These are phyloP conservation scores for Dryadomyces quercus-mongolicae DNA, from an alignment of 2,329 filamentous ascomycete species.

Conservation along the genomic window DNA sequence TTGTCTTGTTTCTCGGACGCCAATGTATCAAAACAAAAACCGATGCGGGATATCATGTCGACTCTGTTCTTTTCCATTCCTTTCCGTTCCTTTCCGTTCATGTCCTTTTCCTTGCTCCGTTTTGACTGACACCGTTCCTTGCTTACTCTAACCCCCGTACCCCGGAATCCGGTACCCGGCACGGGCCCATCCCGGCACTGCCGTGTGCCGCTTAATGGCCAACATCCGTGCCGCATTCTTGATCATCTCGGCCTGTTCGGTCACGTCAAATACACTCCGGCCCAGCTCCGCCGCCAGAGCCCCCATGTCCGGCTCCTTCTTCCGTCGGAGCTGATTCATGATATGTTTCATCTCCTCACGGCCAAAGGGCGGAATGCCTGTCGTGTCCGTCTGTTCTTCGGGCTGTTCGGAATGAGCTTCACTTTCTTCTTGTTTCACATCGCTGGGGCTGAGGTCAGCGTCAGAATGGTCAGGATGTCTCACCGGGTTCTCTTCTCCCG, in stretches of 20 bases:
- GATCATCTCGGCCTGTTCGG: conserved; percentile 5
- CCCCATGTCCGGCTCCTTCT: neutral
- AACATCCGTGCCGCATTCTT: conserved; percentile 6
- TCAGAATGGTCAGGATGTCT: too few relatives aligned
- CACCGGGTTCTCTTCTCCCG: neutral
- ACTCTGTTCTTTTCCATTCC: too few relatives aligned
- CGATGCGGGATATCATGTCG: too few relatives aligned
- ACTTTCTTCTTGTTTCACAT: too few relatives aligned
- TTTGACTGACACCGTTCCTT: neutral
- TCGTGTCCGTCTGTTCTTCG: neutral
- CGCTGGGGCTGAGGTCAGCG: too few relatives aligned
- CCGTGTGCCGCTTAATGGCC: neutral
- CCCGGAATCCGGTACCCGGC: conserved; percentile 1
- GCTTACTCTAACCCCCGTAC: neutral
- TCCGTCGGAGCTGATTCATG: conserved; percentile 1
- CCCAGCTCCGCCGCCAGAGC: conserved; percentile 6
- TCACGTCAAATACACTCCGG: conserved; percentile 7
- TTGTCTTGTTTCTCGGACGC: too few relatives aligned
- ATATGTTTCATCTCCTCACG: conserved; percentile 2
- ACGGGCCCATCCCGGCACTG: conserved; percentile 7
- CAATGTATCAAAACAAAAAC: too few relatives aligned
- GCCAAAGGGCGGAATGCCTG: neutral
- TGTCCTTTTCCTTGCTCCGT: neutral
- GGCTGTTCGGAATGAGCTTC: too few relatives aligned
- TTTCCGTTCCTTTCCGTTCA: too few relatives aligned